These are phyloP conservation scores for Umbelopsis vinacea DNA, from an alignment of 192 early-diverging fungal species.

Conservation along the genomic window DNA sequence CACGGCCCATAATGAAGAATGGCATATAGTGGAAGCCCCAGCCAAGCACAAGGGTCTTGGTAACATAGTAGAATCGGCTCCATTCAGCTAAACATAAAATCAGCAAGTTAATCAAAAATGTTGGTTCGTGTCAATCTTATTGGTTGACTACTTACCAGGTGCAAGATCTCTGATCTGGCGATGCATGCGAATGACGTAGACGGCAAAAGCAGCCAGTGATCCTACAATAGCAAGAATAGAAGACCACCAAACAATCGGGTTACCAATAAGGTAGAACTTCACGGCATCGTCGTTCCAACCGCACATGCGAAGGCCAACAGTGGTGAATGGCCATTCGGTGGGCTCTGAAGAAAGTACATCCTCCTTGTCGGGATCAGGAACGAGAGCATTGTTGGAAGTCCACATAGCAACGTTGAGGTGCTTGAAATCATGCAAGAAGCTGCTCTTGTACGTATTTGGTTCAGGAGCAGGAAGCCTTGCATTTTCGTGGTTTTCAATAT, in stretches of 20 bases:
- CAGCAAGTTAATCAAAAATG: background rate
- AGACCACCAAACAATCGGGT: slow-evolving; percentile 93
- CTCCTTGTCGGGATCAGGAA: slow-evolving; percentile 91
- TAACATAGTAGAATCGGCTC: slow-evolving; percentile 75
- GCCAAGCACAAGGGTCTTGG: slow-evolving; percentile 77
- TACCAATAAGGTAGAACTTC: slow-evolving; percentile 95
- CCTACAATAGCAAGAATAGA: slow-evolving; percentile 58
- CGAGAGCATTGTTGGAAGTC: slow-evolving; percentile 93
- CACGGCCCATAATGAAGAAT: slow-evolving; percentile 96
- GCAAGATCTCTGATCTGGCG: slow-evolving; percentile 65
- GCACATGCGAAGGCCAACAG: slow-evolving; percentile 92
- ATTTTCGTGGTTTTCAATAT: slow-evolving; percentile 89
- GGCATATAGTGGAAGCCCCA: slow-evolving; percentile 95
- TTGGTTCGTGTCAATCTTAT: slow-evolving; percentile 22
- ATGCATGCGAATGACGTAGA: slow-evolving; percentile 67
- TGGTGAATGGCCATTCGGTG: slow-evolving; percentile 86
- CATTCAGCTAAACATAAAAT: slow-evolving; percentile 45
- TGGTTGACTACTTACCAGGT: slow-evolving; percentile 34
- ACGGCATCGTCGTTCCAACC: slow-evolving; percentile 83
- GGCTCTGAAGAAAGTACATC: slow-evolving; percentile 82
- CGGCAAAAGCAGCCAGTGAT: slow-evolving; percentile 40
- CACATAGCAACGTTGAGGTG: slow-evolving; percentile 96
- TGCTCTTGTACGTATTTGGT: slow-evolving; percentile 63
- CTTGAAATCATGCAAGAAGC: slow-evolving; percentile 84
- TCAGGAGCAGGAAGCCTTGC: slow-evolving; percentile 74